Conservation (phyloP, 116 monocot species). For the Zostera marina region DNA sequence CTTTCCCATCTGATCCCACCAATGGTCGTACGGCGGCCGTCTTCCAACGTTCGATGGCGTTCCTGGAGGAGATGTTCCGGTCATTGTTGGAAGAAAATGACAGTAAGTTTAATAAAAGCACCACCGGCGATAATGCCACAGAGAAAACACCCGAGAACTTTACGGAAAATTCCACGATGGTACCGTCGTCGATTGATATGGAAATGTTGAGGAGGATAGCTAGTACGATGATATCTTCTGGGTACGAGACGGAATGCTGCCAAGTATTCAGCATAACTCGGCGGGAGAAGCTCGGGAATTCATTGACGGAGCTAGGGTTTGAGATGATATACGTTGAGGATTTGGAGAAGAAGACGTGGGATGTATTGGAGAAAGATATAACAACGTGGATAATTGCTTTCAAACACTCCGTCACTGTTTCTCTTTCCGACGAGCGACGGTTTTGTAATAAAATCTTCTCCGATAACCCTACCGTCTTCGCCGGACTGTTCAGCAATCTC, state of each 20-base stretch:
- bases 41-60: slow-evolving; percentile 46
- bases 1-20: slow-evolving; percentile 5
- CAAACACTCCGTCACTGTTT: slow-evolving; percentile 8
- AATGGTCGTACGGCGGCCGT: slow-evolving; percentile 18
- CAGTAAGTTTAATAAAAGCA: not conserved
- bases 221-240: slow-evolving; percentile 25
- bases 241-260: slow-evolving; percentile 37
- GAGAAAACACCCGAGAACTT: not conserved
- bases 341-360: slow-evolving; percentile 40
- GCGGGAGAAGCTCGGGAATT: slow-evolving; percentile 19
- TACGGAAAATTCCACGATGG: not conserved
- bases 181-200: slow-evolving; percentile 7
- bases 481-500: slow-evolving; percentile 27
- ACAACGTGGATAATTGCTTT: slow-evolving; percentile 35
- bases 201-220: slow-evolving; percentile 22
- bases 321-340: slow-evolving; percentile 37
- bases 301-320: slow-evolving; percentile 23
- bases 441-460: slow-evolving; percentile 31
- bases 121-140: too few relatives aligned
- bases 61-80: slow-evolving; percentile 57
- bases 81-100: slow-evolving; percentile 25
- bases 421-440: slow-evolving; percentile 20
- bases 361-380: slow-evolving; percentile 31
- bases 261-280: slow-evolving; percentile 25
- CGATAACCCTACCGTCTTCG: slow-evolving; percentile 9